Evolutionary conservation across 768 basidiomycete genomes (phyloP), one percentile per base, ranked within the genome.

Genomic region (Bullera alba): DNA sequence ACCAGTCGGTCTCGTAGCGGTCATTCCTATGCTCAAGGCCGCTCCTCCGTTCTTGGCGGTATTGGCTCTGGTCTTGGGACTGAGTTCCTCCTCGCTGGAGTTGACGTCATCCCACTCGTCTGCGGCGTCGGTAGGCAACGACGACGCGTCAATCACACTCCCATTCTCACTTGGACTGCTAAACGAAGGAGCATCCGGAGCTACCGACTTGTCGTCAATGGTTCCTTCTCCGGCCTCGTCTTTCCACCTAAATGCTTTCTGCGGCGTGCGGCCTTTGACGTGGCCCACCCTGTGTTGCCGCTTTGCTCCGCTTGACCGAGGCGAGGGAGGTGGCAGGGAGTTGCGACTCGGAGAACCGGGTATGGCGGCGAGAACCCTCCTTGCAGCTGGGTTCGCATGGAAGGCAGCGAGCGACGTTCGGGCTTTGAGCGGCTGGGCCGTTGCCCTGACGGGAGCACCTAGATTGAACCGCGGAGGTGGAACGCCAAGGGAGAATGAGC

Each of bases 181-280:
- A 19, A 58, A 54, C 1, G 47, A 34, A 1, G 53, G 49, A 43
- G 48, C 43, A 39, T 54, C 48, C 22, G 52, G 44, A 30, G 54
- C 52, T 8, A 46, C 42, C 6, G 49, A 50, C 15, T 44, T 34
- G 27, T 61, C 60, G 29, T 58, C 57, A n/a, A 65, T 57, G 14
- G 50, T 50, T 0, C 63, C 63, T 52, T 56, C 57, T 16, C 60
- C 60, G 10, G 60, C 55, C 35, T 65, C 60, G 39, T 65, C 63
- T n/a, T 48, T 36, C 63, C 63, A 65, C 32, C 53, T 38, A 4
- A 65, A 43, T 32, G 30, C 46, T 46, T 58, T 65, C 42, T 48
- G 51, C 47, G 36, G 43, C 15, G 28, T 46, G 37, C 16, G 54
- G 10, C 27, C 27, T 28, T 43, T 43, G 6, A 43, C 42, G 5